Evolutionary conservation across 2,329 filamentous ascomycete species (phyloP).

Genomic region (Sporothrix globosa): DNA sequence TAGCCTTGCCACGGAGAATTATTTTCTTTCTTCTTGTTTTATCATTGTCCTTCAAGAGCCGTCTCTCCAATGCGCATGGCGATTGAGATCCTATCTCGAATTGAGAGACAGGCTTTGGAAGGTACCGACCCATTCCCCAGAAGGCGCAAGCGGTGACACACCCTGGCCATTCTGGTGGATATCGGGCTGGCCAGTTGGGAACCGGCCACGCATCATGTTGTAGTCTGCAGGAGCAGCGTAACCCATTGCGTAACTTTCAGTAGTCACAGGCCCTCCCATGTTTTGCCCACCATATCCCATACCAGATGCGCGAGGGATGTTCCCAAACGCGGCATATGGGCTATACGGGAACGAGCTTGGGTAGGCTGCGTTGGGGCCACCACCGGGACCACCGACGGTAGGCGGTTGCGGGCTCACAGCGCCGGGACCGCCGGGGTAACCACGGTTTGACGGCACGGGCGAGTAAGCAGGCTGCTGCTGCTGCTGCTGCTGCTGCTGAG

Average conservation of each 20-base stretch:
- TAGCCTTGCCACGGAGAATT: neutral
- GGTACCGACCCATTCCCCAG: slow-evolving; percentile 63
- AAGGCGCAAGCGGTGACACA: slow-evolving; percentile 49
- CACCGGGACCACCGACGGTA: neutral
- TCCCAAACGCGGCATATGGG: slow-evolving; percentile 51
- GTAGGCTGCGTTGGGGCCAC: slow-evolving; percentile 42
- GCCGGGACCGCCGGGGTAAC: slow-evolving; percentile 35
- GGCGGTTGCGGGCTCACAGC: slow-evolving; percentile 36
- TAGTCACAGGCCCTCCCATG: slow-evolving; percentile 44
- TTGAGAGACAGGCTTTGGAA: slow-evolving; percentile 77
- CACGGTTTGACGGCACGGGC: slow-evolving; percentile 26
- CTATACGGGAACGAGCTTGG: slow-evolving; percentile 42
- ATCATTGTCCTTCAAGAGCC: neutral
- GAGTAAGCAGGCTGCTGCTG: slow-evolving; percentile 29
- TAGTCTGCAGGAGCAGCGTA: slow-evolving; percentile 52
- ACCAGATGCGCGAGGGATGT: slow-evolving; percentile 45
- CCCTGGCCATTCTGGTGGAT: slow-evolving; percentile 45
- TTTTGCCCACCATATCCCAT: slow-evolving; percentile 47
- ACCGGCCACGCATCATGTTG: slow-evolving; percentile 53
- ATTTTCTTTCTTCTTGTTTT: neutral
- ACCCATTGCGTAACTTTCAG: slow-evolving; percentile 49
- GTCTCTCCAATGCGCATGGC: neutral
- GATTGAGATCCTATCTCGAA: slow-evolving; percentile 33
- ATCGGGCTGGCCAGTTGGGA: slow-evolving; percentile 48
- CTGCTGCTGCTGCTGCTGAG: slow-evolving; percentile 27